Conservation (phyloP, 306 rosid genomes). For the Rosa persica region DNA sequence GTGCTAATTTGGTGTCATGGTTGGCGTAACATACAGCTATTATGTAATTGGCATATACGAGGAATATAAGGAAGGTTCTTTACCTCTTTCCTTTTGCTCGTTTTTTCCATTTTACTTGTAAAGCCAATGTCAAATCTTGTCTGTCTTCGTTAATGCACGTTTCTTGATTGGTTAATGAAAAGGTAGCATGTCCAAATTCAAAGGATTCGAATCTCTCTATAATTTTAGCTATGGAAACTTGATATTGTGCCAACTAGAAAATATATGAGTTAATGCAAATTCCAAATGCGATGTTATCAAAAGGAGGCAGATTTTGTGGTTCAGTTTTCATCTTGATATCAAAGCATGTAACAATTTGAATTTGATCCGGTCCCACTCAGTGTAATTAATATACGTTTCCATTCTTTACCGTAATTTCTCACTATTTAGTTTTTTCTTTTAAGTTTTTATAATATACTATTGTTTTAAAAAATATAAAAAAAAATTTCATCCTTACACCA, state of each 20-base stretch:
- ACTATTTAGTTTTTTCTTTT: no score
- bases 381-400: no score
- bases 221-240: not conserved
- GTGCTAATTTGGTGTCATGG: slow-evolving; percentile 3
- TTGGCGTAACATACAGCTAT: not conserved
- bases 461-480: no score
- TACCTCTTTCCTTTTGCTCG: not conserved
- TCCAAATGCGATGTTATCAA: not conserved
- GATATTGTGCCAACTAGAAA: not conserved
- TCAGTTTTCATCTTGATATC: no score
- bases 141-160: not conserved
- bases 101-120: not conserved
- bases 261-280: no score
- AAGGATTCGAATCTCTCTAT: not conserved
- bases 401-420: no score
- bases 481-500: no score
- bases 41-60: not conserved
- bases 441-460: no score
- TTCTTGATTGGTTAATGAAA: not conserved
- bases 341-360: no score
- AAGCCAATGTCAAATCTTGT: not conserved
- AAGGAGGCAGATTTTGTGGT: not conserved
- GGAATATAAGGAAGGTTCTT: not conserved
- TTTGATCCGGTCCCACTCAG: no score
- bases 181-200: not conserved